Conservation (phyloP, 2,329 filamentous ascomycete species). For the Fusarium subglutinans region DNA sequence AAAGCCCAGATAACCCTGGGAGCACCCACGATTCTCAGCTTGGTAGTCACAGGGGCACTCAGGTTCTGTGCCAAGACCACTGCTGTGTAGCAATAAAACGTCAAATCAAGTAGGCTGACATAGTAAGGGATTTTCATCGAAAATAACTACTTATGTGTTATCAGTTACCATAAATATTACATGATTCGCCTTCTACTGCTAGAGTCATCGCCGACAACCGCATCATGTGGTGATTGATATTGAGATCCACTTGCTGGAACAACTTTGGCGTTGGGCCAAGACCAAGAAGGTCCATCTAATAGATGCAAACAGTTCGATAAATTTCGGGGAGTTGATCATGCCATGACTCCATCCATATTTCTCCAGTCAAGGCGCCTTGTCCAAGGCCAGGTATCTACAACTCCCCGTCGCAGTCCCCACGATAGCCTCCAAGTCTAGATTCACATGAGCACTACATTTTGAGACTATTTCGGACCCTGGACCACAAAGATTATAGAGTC, state of each 20-base stretch:
- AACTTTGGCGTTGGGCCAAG: background rate
- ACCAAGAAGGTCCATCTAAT: background rate
- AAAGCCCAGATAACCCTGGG: background rate
- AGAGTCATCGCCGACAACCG: background rate
- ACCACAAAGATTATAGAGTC: background rate
- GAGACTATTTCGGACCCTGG: background rate
- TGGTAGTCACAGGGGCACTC: too few relatives aligned
- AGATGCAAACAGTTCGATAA: background rate
- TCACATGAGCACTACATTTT: background rate
- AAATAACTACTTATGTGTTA: background rate
- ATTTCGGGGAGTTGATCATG: conserved; percentile 31
- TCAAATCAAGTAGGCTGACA: background rate
- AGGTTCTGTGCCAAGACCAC: background rate
- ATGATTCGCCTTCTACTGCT: background rate
- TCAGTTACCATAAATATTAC: background rate
- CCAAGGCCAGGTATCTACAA: background rate
- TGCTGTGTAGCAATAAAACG: background rate
- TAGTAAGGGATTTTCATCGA: background rate
- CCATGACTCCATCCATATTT: conserved; percentile 3
- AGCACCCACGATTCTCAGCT: background rate
- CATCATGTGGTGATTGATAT: background rate
- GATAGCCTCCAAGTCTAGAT: background rate
- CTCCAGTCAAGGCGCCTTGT: background rate
- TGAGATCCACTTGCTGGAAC: too few relatives aligned
- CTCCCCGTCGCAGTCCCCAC: background rate